These are phyloP conservation scores for Xylariales sp. DNA, from an alignment of 2,329 filamentous ascomycete species.

Conservation along the genomic window DNA sequence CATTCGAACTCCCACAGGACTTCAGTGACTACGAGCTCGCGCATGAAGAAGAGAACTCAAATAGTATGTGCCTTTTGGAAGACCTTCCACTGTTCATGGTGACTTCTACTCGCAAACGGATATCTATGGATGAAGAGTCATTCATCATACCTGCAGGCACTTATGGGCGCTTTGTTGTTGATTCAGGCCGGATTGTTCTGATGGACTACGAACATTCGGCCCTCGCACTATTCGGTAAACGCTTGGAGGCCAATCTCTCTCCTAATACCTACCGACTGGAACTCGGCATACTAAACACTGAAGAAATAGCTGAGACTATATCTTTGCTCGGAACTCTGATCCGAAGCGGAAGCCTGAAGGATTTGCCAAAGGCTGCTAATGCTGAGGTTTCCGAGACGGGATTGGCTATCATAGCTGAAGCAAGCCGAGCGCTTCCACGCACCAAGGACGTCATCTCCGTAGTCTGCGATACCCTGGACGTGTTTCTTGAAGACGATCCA, in stretches of 20 bases:
- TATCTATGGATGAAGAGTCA: slow-evolving; percentile 40
- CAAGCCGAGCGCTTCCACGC: slow-evolving; percentile 48
- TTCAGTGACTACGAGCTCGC: slow-evolving; percentile 75
- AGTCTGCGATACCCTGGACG: slow-evolving; percentile 80
- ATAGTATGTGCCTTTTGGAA: slow-evolving; percentile 65
- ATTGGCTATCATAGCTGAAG: slow-evolving; percentile 52
- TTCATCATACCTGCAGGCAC: slow-evolving; percentile 65
- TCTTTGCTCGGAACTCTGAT: slow-evolving; percentile 69
- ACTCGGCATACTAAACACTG: slow-evolving; percentile 49
- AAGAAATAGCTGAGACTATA: slow-evolving; percentile 69
- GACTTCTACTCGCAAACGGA: slow-evolving; percentile 39
- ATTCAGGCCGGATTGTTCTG: slow-evolving; percentile 70
- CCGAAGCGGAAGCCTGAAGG: slow-evolving; percentile 41
- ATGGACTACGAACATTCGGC: slow-evolving; percentile 77
- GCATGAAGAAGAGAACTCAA: slow-evolving; percentile 81
- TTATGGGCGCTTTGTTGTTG: slow-evolving; percentile 68
- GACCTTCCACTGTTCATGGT: slow-evolving; percentile 60
- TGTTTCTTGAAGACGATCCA: slow-evolving; percentile 56
- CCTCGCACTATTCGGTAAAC: slow-evolving; percentile 72
- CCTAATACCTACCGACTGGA: slow-evolving; percentile 50
- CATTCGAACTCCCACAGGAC: slow-evolving; percentile 65
- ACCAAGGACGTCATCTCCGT: slow-evolving; percentile 75
- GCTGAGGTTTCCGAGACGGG: slow-evolving; percentile 26
- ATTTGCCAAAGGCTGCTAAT: slow-evolving; percentile 14
- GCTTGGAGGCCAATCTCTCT: slow-evolving; percentile 62